A percentile compares a stretch with the other conserved stretches of the same genome.
Evolutionary conservation across 73 alveolate species (phyloP).

Genomic region (Tetrahymena elliotti): DNA sequence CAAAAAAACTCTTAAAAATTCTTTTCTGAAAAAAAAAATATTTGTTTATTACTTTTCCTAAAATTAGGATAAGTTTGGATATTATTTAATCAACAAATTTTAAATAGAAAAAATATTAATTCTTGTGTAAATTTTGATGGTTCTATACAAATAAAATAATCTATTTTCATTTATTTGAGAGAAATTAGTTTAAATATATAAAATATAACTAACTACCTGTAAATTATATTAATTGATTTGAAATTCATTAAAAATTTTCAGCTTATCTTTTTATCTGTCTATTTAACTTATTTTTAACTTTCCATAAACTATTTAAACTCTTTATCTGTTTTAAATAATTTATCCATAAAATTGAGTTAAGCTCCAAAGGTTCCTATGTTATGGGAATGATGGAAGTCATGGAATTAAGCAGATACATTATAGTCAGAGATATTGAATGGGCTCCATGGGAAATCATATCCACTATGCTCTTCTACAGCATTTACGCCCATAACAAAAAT

Average conservation of each 20-base stretch:
- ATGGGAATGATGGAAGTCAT: constrained; percentile 4
- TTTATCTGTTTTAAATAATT: background rate
- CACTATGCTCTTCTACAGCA: constrained; percentile 59
- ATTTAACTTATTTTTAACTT: background rate
- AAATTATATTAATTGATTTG: too few relatives aligned
- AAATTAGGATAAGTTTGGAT: too few relatives aligned
- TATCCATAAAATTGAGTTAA: background rate
- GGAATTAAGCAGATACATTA: background rate
- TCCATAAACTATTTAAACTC: background rate
- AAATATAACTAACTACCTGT: too few relatives aligned
- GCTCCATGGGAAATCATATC: constrained; percentile 47
- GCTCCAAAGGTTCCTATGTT: constrained; percentile 15
- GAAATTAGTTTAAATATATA: too few relatives aligned
- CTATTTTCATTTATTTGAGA: too few relatives aligned
- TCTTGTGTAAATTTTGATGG: too few relatives aligned
- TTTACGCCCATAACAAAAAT: constrained; percentile 16
- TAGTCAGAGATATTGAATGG: constrained; percentile 7
- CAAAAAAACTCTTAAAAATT: too few relatives aligned
- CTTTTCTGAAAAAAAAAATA: too few relatives aligned
- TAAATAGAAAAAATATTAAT: too few relatives aligned
- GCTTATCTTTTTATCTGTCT: background rate
- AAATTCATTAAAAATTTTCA: background rate
- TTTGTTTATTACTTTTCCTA: too few relatives aligned
- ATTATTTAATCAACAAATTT: too few relatives aligned
- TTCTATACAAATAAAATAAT: too few relatives aligned